phyloP scores from a whole-genome alignment of 2,329 filamentous ascomycete genomes.

The Westerdykella sp. region DNA sequence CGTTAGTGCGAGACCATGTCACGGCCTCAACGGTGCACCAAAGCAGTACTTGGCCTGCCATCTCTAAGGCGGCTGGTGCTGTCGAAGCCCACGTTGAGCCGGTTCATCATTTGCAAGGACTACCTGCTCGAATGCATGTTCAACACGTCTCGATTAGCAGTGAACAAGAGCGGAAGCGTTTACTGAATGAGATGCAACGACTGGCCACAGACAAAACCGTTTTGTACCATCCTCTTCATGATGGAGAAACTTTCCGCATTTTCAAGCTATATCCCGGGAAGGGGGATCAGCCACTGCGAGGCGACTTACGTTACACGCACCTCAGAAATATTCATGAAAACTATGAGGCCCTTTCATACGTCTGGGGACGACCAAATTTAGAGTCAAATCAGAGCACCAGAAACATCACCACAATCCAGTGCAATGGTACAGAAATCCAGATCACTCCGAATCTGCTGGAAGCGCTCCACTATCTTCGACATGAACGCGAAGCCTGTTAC shows the following conservation, averaged over 20 bases:
- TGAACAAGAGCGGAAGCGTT: no score
- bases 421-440: neutral
- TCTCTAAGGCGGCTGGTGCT: no score
- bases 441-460: conserved; percentile 2
- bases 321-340: neutral
- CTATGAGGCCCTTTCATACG: conserved; percentile 2
- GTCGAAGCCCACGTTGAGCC: no score
- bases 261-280: conserved; percentile 1
- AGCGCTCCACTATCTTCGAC: conserved; percentile 8
- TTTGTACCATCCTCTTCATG: conserved; percentile 1
- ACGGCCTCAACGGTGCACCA: no score
- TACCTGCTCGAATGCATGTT: no score
- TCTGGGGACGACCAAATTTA: neutral
- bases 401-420: neutral
- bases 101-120: no score
- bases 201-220: no score
- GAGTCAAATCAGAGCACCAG: neutral
- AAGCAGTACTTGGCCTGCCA: no score
- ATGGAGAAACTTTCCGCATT: neutral
- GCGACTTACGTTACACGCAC: neutral
- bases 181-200: no score
- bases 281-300: neutral
- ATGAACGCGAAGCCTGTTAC: neutral
- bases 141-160: no score
- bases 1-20: no score